phyloP scores from a whole-genome alignment of 164 flowering plant species.

The Stephania japonica region DNA sequence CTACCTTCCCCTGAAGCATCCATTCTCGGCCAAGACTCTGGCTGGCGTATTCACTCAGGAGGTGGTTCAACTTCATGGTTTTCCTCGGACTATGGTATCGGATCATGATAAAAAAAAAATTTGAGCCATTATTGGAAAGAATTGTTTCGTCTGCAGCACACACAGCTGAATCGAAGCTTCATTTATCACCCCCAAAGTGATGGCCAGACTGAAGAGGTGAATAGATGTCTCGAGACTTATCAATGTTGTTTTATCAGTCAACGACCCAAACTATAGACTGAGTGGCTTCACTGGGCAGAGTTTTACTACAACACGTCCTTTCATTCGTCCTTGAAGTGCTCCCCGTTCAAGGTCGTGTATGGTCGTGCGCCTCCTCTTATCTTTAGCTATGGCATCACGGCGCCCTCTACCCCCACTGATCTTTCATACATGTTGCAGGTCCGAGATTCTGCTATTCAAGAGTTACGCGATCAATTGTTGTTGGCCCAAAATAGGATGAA shows the following conservation, averaged over 20 bases:
- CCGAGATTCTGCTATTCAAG: neutral
- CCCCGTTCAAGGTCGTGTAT: neutral
- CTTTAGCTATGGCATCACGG: neutral
- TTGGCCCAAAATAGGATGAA: neutral
- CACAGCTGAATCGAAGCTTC: too few species aligned
- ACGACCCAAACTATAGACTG: neutral
- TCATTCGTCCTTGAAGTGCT: too few species aligned
- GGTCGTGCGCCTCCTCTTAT: neutral
- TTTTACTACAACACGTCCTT: neutral
- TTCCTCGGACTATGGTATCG: too few species aligned
- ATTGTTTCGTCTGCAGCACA: too few species aligned
- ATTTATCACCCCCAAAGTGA: neutral
- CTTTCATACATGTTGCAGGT: too few species aligned
- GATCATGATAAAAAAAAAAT: too few species aligned
- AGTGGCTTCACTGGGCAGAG: neutral
- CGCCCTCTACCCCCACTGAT: neutral
- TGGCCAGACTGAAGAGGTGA: neutral
- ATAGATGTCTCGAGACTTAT: neutral
- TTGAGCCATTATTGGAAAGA: too few species aligned
- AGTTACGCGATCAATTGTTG: neutral
- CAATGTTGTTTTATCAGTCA: neutral
- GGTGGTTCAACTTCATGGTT: too few species aligned
- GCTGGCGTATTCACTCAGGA: too few species aligned
- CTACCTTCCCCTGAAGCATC: too few species aligned
- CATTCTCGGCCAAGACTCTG: too few species aligned